phyloP scores from a whole-genome alignment of 345 rosid species.

The Conringia planisiliqua region DNA sequence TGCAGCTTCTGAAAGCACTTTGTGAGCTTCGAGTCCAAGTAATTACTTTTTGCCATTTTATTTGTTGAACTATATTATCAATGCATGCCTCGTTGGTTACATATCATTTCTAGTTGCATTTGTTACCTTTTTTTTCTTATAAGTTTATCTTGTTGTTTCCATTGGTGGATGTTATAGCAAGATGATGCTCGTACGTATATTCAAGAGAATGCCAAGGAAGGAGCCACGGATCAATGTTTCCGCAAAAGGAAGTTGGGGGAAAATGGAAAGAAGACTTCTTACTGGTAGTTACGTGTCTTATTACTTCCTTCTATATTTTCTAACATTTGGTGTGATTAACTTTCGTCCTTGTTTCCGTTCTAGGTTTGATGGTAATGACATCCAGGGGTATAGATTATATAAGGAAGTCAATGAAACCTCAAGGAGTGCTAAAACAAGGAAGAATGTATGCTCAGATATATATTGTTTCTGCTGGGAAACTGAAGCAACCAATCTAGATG shows the following conservation, averaged over 20 bases:
- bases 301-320: slow-evolving; percentile 5
- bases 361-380: slow-evolving; percentile 75
- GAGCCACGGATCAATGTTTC: slow-evolving; percentile 43
- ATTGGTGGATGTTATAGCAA: slow-evolving; percentile 52
- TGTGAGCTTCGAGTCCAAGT: slow-evolving; percentile 85
- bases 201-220: slow-evolving; percentile 50
- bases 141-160: neutral
- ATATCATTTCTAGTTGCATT: neutral
- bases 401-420: slow-evolving; percentile 44
- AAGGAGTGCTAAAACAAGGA: slow-evolving; percentile 33
- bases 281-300: slow-evolving; percentile 53
- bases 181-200: slow-evolving; percentile 54
- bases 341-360: neutral
- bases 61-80: slow-evolving; percentile 8
- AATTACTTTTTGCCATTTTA: slow-evolving; percentile 14
- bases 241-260: slow-evolving; percentile 67
- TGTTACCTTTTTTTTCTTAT: neutral
- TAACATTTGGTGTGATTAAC: slow-evolving; percentile 11
- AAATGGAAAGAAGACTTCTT: slow-evolving; percentile 58
- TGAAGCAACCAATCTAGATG: slow-evolving; percentile 70
- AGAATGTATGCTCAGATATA: slow-evolving; percentile 31
- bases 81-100: neutral
- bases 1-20: slow-evolving; percentile 68
- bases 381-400: slow-evolving; percentile 74
- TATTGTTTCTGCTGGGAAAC: slow-evolving; percentile 62